Percentiles rank a stretch among this genome's conserved stretches.
Conservation (phyloP, 192 early-diverging fungal genomes). For the Mortierella antarctica region DNA sequence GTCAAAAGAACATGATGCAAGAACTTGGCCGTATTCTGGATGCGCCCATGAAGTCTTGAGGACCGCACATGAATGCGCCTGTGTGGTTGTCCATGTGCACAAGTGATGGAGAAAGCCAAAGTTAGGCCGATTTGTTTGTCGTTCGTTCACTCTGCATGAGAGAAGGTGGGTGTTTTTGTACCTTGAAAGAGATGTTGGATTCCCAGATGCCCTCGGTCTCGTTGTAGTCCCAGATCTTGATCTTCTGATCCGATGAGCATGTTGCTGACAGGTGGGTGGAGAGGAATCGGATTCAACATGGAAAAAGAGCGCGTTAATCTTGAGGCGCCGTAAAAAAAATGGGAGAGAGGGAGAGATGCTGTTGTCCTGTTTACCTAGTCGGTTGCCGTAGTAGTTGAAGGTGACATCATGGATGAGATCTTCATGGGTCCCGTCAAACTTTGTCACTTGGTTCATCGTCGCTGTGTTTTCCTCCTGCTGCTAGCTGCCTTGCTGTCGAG, state of each 20-base stretch:
- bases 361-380: conserved; percentile 58
- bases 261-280: conserved; percentile 59
- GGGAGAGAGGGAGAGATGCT: no score
- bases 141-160: neutral
- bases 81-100: neutral
- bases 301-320: neutral
- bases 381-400: conserved; percentile 94
- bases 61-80: conserved; percentile 90
- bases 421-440: conserved; percentile 82
- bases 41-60: conserved; percentile 93
- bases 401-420: conserved; percentile 94
- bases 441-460: conserved; percentile 58
- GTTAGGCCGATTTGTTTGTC: neutral
- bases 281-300: neutral
- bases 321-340: neutral
- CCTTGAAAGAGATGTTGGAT: conserved; percentile 84
- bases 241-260: conserved; percentile 90
- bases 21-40: conserved; percentile 94
- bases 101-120: neutral
- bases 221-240: conserved; percentile 94
- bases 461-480: neutral
- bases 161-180: conserved; percentile 10
- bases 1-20: conserved; percentile 94
- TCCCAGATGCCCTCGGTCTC: conserved; percentile 78
- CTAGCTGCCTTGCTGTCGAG: neutral